Evolutionary conservation across 441 rosid genomes (phyloP).

Genomic region (Aleurites moluccanus): DNA sequence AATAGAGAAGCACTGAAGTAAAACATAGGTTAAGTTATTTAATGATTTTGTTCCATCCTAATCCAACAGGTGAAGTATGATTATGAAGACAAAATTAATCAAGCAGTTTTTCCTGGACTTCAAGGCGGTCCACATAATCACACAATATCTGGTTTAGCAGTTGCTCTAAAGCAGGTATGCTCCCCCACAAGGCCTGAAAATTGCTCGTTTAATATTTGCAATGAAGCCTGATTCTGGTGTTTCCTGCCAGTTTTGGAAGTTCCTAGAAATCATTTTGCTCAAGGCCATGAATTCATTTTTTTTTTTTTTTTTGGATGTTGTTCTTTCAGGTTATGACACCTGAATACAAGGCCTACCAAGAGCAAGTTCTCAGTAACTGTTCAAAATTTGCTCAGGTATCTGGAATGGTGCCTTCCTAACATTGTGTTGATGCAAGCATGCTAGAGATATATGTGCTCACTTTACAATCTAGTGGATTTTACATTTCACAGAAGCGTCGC

Average conservation of each 20-base stretch:
- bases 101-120: conserved; percentile 97
- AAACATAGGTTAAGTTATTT: conserved; percentile 3
- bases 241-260: conserved; percentile 2
- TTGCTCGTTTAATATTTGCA: neutral
- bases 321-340: conserved; percentile 65
- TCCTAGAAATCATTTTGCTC: conserved; percentile 8
- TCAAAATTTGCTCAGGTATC: conserved; percentile 78
- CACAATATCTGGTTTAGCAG: conserved; percentile 92
- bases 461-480: neutral
- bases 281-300: conserved; percentile 16
- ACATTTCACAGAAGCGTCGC: conserved; percentile 3
- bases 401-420: conserved; percentile 11
- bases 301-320: conserved; percentile 7
- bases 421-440: conserved; percentile 11
- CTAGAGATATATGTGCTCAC: conserved; percentile 15
- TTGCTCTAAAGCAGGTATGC: conserved; percentile 85
- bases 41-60: conserved; percentile 24
- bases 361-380: conserved; percentile 85
- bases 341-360: conserved; percentile 88
- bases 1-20: neutral
- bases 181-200: neutral
- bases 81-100: conserved; percentile 87
- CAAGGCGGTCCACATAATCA: conserved; percentile 99
- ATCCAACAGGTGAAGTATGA: conserved; percentile 76
- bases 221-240: conserved; percentile 2